phyloP scores from a whole-genome alignment of 1,139 yeast genomes.

The Zhuliangozyma parablackwelliae region DNA sequence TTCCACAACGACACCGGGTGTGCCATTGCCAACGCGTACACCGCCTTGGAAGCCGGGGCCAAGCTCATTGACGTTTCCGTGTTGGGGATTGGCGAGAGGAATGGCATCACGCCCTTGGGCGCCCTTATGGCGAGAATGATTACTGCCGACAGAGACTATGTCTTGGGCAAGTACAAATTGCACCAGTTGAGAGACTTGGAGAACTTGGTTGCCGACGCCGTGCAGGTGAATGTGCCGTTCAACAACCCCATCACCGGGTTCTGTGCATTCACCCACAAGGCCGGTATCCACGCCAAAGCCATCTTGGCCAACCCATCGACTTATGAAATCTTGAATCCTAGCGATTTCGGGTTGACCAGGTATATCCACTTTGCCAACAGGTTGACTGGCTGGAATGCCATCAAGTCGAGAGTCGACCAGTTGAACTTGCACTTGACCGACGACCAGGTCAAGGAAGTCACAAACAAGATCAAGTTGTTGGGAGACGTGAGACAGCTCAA shows the following conservation, averaged over 20 bases:
- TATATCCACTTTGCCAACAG: conserved; percentile 97
- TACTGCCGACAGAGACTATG: conserved; percentile 97
- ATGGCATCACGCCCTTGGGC: conserved; percentile 96
- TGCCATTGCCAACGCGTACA: conserved; percentile 97
- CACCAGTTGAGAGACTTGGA: conserved; percentile 96
- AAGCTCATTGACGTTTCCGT: conserved; percentile 91
- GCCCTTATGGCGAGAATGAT: conserved; percentile 99
- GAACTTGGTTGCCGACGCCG: conserved; percentile 94
- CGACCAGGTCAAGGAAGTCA: conserved; percentile 92
- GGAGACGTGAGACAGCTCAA: conserved; percentile 94
- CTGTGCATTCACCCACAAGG: conserved; percentile 99
- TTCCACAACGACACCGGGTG: conserved; percentile 99
- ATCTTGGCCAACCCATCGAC: conserved; percentile 97
- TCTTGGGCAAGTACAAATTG: conserved; percentile 87
- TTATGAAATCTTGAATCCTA: conserved; percentile 91
- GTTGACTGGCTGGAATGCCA: conserved; percentile 98
- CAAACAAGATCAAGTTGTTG: conserved; percentile 84
- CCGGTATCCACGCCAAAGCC: conserved; percentile 99
- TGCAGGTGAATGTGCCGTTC: conserved; percentile 94
- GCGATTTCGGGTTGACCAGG: conserved; percentile 91
- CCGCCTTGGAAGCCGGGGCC: conserved; percentile 98
- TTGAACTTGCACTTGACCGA: conserved; percentile 86
- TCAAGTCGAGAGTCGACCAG: conserved; percentile 96
- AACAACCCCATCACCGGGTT: conserved; percentile 98
- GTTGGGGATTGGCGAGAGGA: conserved; percentile 97